These are phyloP conservation scores for Harringtonia aguacate DNA, from an alignment of 2,329 filamentous ascomycete genomes.

Conservation along the genomic window DNA sequence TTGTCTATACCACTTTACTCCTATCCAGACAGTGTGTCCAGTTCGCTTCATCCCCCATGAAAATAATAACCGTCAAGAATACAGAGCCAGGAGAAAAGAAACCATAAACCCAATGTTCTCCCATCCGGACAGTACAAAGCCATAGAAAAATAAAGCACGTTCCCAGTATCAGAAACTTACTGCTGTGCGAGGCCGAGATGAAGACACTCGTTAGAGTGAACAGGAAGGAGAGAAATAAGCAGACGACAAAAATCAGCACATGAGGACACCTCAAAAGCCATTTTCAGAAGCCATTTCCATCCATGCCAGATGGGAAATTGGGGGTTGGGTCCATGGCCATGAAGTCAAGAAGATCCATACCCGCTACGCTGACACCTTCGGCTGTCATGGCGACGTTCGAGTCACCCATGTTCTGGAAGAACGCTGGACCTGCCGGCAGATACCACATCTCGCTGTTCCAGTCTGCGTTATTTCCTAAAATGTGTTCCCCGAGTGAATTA, in stretches of 20 bases:
- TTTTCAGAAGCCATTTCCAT: slow-evolving; percentile 2
- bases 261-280: not conserved
- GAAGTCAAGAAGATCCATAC: slow-evolving; percentile 55
- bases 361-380: slow-evolving; percentile 56
- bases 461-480: slow-evolving; percentile 35
- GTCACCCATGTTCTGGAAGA: slow-evolving; percentile 55
- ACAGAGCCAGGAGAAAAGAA: too few relatives aligned
- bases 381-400: slow-evolving; percentile 54
- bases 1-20: too few relatives aligned
- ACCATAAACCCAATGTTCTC: too few relatives aligned
- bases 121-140: too few relatives aligned
- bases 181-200: too few relatives aligned
- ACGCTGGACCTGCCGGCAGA: slow-evolving; percentile 49
- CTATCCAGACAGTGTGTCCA: too few relatives aligned
- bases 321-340: slow-evolving; percentile 47
- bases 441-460: slow-evolving; percentile 59
- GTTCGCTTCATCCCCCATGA: too few relatives aligned
- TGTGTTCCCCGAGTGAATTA: slow-evolving; percentile 17
- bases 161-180: too few relatives aligned
- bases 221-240: not conserved
- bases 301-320: not conserved
- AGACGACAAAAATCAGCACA: not conserved
- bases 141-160: too few relatives aligned
- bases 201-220: too few relatives aligned
- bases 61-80: too few relatives aligned